Evolutionary conservation across 1,284 basidiomycete genomes (phyloP).

Genomic region (Ceratobasidium sp.): DNA sequence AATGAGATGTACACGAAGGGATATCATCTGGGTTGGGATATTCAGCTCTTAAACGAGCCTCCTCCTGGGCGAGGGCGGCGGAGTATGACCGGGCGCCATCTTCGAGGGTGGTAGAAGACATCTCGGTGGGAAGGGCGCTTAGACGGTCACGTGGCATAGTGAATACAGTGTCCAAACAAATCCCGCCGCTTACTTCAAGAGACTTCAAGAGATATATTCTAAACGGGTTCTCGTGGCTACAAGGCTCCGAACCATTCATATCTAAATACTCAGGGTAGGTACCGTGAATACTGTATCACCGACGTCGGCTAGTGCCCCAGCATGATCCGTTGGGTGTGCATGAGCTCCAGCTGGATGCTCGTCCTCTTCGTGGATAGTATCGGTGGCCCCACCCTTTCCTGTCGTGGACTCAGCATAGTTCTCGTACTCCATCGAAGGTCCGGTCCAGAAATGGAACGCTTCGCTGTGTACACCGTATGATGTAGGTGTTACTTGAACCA

Average conservation of each 20-base stretch:
- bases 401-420: constrained; percentile 83
- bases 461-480: constrained; percentile 89
- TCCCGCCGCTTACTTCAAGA: neutral
- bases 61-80: constrained; percentile 66
- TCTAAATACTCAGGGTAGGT: neutral
- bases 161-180: neutral
- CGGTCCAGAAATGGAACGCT: constrained; percentile 93
- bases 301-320: neutral
- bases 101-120: constrained; percentile 24
- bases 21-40: constrained; percentile 81
- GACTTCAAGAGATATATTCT: neutral
- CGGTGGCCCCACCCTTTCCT: constrained; percentile 32
- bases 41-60: constrained; percentile 63
- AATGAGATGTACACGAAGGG: constrained; percentile 77
- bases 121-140: neutral
- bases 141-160: neutral
- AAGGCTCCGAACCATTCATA: neutral
- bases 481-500: constrained; percentile 88
- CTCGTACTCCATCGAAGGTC: constrained; percentile 72
- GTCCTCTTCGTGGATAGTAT: neutral
- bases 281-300: constrained; percentile 27
- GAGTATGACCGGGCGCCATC: constrained; percentile 32
- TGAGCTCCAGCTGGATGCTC: neutral
- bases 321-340: neutral
- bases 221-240: neutral